Evolutionary conservation across 139 green algal species (phyloP).

Genomic region (Penium margaritaceum): DNA sequence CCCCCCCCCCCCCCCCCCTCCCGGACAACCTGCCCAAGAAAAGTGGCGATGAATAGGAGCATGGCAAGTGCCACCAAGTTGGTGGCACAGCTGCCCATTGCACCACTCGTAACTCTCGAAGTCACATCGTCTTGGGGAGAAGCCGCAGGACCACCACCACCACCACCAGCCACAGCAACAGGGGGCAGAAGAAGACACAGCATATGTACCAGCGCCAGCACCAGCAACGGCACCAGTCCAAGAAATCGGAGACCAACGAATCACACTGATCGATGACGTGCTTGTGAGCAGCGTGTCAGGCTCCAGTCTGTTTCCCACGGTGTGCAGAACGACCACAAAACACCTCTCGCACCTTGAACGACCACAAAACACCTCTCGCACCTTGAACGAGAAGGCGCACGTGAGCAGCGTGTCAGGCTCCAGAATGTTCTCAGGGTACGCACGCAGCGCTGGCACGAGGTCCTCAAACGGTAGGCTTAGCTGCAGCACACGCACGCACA

Average conservation of each 20-base stretch:
- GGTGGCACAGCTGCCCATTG: not conserved
- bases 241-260: not conserved
- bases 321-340: not conserved
- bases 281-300: not conserved
- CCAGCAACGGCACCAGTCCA: too few species aligned
- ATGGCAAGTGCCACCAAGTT: too few species aligned
- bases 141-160: too few species aligned
- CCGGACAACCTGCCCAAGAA: not conserved
- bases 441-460: slow-evolving; percentile 26
- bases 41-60: too few species aligned
- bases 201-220: too few species aligned
- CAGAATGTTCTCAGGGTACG: slow-evolving; percentile 24
- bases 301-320: not conserved
- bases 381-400: slow-evolving; percentile 43
- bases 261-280: not conserved
- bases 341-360: not conserved
- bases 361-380: not conserved
- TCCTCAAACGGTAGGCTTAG: slow-evolving; percentile 39
- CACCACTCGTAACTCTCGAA: not conserved
- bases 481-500: not conserved
- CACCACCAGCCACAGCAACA: too few species aligned
- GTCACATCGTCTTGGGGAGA: not conserved
- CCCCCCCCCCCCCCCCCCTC: too few species aligned
- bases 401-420: slow-evolving; percentile 37
- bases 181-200: too few species aligned